A percentile compares a stretch with the other conserved stretches of the same genome.
Conservation (phyloP, 768 basidiomycete genomes). For the Rhodocollybia butyracea region DNA sequence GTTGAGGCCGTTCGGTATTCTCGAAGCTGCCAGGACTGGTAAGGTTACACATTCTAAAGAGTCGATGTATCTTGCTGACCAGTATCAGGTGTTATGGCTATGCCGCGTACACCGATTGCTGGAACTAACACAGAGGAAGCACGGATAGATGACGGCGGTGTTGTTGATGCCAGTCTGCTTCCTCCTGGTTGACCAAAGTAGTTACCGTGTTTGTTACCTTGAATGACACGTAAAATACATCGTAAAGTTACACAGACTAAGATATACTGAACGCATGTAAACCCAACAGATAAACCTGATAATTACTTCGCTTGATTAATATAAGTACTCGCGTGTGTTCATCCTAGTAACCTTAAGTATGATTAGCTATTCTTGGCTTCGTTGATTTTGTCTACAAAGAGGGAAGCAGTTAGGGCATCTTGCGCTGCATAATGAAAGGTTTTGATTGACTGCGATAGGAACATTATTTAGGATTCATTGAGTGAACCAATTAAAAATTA, state of each 20-base stretch:
- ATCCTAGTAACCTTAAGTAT: too few species aligned
- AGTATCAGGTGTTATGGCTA: slow-evolving; percentile 85
- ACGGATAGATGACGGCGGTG: slow-evolving; percentile 43
- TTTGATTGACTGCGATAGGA: slow-evolving; percentile 38
- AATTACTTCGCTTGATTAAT: too few species aligned
- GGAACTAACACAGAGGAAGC: slow-evolving; percentile 49
- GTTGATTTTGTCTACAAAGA: slow-evolving; percentile 41
- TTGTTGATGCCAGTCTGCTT: slow-evolving; percentile 87
- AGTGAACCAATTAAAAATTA: background rate
- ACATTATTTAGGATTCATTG: background rate
- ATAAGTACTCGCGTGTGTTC: too few species aligned
- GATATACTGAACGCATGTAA: too few species aligned
- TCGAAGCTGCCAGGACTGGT: slow-evolving; percentile 96
- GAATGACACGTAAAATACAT: too few species aligned
- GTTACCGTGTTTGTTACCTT: background rate
- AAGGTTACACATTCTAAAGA: slow-evolving; percentile 21
- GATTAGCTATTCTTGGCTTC: slow-evolving; percentile 6
- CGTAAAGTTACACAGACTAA: too few species aligned
- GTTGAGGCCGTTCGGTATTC: slow-evolving; percentile 90
- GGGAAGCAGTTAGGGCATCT: slow-evolving; percentile 27
- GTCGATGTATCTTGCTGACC: slow-evolving; percentile 4
- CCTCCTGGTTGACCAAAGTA: slow-evolving; percentile 74
- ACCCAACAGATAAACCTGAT: background rate
- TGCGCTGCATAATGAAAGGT: slow-evolving; percentile 40
- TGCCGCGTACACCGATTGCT: slow-evolving; percentile 92